Evolutionary conservation across 306 rosid genomes (phyloP), one percentile per base, ranked within the genome.

Genomic region (Benincasa hispida): DNA sequence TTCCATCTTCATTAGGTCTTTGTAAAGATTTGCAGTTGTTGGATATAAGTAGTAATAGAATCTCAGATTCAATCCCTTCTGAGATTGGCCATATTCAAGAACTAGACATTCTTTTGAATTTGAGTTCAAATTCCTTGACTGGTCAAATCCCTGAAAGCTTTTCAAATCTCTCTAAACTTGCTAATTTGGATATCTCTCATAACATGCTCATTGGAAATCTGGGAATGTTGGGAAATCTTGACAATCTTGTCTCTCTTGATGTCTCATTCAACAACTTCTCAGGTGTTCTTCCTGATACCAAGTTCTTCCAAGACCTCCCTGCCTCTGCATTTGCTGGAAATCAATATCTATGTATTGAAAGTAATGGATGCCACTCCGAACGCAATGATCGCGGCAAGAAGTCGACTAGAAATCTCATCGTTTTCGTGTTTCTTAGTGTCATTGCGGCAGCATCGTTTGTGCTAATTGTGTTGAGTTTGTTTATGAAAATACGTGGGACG

Each of bases 101-200:
- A 61, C 75, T 93, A 22, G 97, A 91, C 73, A 93, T 91, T 78
- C 91, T 91, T 77, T 79, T 93, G 86, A 93, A 93, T 84, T 79
- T 93, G 83, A 91, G 98, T 70, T 87, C 90, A 91, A 93, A 93
- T 80, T 86, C 82, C 76, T 88, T 93, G 72, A 85, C 85, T 53
- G 96, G 94, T 42, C 79, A 86, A 18, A 88, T 93, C 76, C 98
- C 98, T 51, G 84, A 84, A 60, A 91, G 90, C 82, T 91, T 93
- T 82, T 82, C 92, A 39, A 93, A 86, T 83, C 92, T 93, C 81
- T 91, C 98, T 39, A 93, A 86, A 79, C 91, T 93, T 24, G 91
- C 96, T 79, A 91, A 77, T 82, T 82, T 93, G 83, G 98, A 93
- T 75, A 85, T 93, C 80, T 91, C 98, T 63, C 91, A 91, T 85